These are phyloP conservation scores for Schwanniomyces pseudopolymorphus DNA, from an alignment of 805 yeast genomes.

Conservation along the genomic window DNA sequence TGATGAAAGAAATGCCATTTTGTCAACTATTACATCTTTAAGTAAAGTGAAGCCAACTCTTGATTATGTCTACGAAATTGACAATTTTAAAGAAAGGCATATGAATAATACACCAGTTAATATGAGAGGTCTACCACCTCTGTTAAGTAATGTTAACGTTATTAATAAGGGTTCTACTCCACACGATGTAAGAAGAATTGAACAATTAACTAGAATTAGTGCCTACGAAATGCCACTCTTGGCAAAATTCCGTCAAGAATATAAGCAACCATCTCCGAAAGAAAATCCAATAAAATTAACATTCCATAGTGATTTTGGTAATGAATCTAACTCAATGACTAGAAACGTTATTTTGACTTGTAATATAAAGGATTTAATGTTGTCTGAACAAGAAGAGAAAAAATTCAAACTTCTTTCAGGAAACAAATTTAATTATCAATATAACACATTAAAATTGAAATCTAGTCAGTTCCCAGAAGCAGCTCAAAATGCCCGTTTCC, in stretches of 20 bases:
- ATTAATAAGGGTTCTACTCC: slow-evolving; percentile 35
- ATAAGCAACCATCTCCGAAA: slow-evolving; percentile 45
- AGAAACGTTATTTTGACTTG: slow-evolving; percentile 65
- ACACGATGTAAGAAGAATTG: slow-evolving; percentile 62
- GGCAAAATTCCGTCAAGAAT: slow-evolving; percentile 70
- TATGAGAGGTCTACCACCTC: slow-evolving; percentile 38
- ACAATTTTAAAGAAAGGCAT: slow-evolving; percentile 40
- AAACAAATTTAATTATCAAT: slow-evolving; percentile 64
- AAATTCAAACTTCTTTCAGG: slow-evolving; percentile 81
- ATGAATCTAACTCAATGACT: slow-evolving; percentile 69
- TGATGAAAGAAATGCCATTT: slow-evolving; percentile 55
- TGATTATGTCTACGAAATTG: slow-evolving; percentile 41
- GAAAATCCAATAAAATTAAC: slow-evolving; percentile 62
- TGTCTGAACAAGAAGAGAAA: slow-evolving; percentile 55
- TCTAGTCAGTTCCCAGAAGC: slow-evolving; percentile 67
- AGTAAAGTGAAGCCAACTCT: slow-evolving; percentile 30
- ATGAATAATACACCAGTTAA: slow-evolving; percentile 41
- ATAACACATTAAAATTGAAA: slow-evolving; percentile 64
- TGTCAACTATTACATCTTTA: slow-evolving; percentile 37
- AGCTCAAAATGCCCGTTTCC: slow-evolving; percentile 78
- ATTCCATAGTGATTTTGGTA: slow-evolving; percentile 65
- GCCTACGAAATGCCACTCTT: slow-evolving; percentile 91
- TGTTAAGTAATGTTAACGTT: slow-evolving; percentile 34
- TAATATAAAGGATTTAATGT: slow-evolving; percentile 51
- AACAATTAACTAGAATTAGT: slow-evolving; percentile 76